Conservation (phyloP, 306 rosid species). For the Vachellia collinsii region DNA sequence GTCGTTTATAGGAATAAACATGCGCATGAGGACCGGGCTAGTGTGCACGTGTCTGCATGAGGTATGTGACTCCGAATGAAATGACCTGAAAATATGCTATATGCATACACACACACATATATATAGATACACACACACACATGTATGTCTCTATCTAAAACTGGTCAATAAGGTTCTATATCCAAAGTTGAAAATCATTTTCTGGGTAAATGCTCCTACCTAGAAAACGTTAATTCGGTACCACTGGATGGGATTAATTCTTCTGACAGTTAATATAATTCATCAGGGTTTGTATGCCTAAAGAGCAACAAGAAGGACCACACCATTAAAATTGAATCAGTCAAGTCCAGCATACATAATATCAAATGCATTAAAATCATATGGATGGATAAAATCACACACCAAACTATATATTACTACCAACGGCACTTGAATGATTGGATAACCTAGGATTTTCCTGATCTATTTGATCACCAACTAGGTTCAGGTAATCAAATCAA, state of each 20-base stretch:
- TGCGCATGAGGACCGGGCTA: neutral
- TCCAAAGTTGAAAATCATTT: neutral
- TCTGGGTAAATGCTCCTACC: neutral
- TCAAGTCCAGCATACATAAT: too few species aligned
- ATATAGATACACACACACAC: too few species aligned
- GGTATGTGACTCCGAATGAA: neutral
- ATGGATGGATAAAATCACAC: too few species aligned
- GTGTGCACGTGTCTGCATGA: slow-evolving; percentile 28
- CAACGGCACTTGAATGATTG: too few species aligned
- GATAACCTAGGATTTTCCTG: too few species aligned
- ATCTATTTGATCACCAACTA: too few species aligned
- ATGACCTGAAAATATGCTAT: neutral
- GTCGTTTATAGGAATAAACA: slow-evolving; percentile 3
- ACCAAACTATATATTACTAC: too few species aligned
- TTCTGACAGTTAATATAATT: neutral
- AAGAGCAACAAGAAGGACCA: slow-evolving; percentile 3
- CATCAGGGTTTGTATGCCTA: neutral
- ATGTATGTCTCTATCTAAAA: neutral
- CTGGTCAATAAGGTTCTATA: neutral
- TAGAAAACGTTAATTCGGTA: neutral
- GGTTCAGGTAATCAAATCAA: too few species aligned
- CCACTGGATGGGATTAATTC: slow-evolving; percentile 2
- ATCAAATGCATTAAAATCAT: too few species aligned
- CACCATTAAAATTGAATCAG: too few species aligned
- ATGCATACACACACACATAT: neutral